Conservation (phyloP, 495 filamentous ascomycete species). For the Cladorrhinum samala region DNA sequence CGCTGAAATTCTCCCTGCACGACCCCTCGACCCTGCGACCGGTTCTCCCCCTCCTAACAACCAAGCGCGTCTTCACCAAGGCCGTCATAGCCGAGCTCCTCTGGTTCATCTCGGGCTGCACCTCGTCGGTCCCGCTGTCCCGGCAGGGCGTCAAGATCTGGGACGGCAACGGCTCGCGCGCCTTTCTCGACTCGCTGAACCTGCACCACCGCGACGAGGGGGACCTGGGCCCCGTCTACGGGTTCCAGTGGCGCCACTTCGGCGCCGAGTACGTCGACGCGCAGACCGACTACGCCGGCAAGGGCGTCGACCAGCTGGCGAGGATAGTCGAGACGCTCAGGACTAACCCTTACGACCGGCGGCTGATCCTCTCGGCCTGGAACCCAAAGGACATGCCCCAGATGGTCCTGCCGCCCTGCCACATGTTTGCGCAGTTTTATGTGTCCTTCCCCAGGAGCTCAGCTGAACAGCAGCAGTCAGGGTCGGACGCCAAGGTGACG, state of each 20-base stretch:
- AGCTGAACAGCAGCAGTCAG: slow-evolving; percentile 21
- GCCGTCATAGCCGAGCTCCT: slow-evolving; percentile 90
- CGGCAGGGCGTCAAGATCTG: slow-evolving; percentile 87
- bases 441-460: slow-evolving; percentile 62
- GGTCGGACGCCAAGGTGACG: slow-evolving; percentile 44
- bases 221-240: slow-evolving; percentile 93
- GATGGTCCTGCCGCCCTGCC: slow-evolving; percentile 95
- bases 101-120: slow-evolving; percentile 87
- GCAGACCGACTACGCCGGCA: slow-evolving; percentile 73
- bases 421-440: slow-evolving; percentile 99
- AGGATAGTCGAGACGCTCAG: slow-evolving; percentile 78
- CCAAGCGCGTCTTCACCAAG: slow-evolving; percentile 90
- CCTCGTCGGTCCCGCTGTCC: slow-evolving; percentile 67
- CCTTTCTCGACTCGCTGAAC: slow-evolving; percentile 77
- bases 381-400: slow-evolving; percentile 77
- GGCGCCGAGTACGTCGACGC: slow-evolving; percentile 80
- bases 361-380: slow-evolving; percentile 89
- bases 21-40: slow-evolving; percentile 33
- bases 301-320: slow-evolving; percentile 88
- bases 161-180: slow-evolving; percentile 92
- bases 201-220: slow-evolving; percentile 72
- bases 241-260: slow-evolving; percentile 99
- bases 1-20: slow-evolving; percentile 80
- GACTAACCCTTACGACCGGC: slow-evolving; percentile 75
- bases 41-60: slow-evolving; percentile 87